phyloP scores from a whole-genome alignment of 805 yeast genomes.

The Candida ponderosae region DNA sequence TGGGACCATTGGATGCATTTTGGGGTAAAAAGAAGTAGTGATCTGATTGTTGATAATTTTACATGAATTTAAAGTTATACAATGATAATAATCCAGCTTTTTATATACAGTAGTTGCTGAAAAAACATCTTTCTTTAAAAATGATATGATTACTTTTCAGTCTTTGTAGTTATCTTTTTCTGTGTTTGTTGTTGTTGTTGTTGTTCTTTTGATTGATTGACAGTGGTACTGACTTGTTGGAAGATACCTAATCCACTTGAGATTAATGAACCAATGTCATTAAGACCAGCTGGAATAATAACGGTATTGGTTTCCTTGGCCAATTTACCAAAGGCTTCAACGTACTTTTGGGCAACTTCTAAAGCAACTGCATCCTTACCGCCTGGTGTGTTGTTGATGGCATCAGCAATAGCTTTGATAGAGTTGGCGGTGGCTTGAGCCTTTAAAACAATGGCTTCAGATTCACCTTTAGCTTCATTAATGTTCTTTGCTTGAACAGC shows the following conservation, averaged over 20 bases:
- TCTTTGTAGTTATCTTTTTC: constrained; percentile 3
- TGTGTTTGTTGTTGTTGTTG: not conserved
- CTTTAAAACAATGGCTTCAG: constrained; percentile 55
- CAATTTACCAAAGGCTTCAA: constrained; percentile 71
- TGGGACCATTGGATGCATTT: constrained; percentile 66
- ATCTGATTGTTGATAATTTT: not conserved
- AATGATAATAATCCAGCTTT: not conserved
- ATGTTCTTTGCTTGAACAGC: constrained; percentile 54
- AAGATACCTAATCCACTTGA: constrained; percentile 73
- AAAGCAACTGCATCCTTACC: constrained; percentile 71
- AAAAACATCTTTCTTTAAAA: no score
- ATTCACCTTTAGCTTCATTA: constrained; percentile 68
- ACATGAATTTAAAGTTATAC: not conserved
- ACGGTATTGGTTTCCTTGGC: constrained; percentile 79
- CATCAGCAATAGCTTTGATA: constrained; percentile 52
- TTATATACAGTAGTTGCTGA: no score
- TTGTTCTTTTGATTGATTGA: constrained; percentile 1
- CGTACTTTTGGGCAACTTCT: constrained; percentile 78
- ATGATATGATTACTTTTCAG: no score
- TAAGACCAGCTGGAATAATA: constrained; percentile 68
- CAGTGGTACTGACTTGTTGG: constrained; percentile 36
- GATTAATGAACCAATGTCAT: constrained; percentile 67
- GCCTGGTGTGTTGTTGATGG: constrained; percentile 60
- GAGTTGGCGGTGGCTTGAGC: constrained; percentile 74
- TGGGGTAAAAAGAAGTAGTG: constrained; percentile 35